A percentile compares a stretch with the other conserved stretches of the same genome.
Conservation (phyloP, 169 alveolate species). For the Blepharisma undulans region DNA sequence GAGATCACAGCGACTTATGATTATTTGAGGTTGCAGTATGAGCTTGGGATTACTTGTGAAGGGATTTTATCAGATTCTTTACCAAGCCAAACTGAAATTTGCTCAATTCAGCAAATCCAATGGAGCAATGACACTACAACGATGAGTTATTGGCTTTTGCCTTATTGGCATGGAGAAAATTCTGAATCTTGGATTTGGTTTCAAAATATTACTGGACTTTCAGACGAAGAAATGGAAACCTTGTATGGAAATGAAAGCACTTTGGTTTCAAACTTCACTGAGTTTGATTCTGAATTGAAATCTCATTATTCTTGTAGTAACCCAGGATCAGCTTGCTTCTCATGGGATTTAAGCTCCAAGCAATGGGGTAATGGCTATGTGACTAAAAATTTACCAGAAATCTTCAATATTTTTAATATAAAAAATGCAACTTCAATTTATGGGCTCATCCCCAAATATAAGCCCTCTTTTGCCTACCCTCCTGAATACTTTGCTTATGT, state of each 20-base stretch:
- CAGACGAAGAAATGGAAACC: neutral
- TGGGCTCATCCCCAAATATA: neutral
- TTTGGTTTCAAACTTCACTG: neutral
- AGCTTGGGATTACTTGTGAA: neutral
- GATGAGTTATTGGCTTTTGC: neutral
- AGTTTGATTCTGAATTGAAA: neutral
- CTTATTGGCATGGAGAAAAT: conserved; percentile 26
- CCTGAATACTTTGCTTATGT: conserved; percentile 39
- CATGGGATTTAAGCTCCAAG: neutral
- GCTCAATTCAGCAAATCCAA: neutral
- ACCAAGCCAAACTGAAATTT: conserved; percentile 8
- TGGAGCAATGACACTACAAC: conserved; percentile 3
- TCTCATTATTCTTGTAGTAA: neutral
- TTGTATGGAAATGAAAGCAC: neutral
- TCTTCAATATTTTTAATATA: neutral
- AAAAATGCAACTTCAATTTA: conserved; percentile 3
- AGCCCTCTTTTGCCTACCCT: neutral
- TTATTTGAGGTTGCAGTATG: neutral
- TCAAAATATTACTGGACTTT: neutral
- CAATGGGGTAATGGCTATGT: conserved; percentile 32
- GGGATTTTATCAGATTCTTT: neutral
- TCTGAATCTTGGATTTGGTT: conserved; percentile 18
- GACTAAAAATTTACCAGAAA: conserved; percentile 29
- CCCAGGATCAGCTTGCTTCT: neutral
- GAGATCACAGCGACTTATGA: conserved; percentile 18